Percentiles rank a stretch among this genome's conserved stretches.
These are phyloP conservation scores for Hypoxylon sp. DNA, from an alignment of 2,329 filamentous ascomycete genomes.

Conservation along the genomic window DNA sequence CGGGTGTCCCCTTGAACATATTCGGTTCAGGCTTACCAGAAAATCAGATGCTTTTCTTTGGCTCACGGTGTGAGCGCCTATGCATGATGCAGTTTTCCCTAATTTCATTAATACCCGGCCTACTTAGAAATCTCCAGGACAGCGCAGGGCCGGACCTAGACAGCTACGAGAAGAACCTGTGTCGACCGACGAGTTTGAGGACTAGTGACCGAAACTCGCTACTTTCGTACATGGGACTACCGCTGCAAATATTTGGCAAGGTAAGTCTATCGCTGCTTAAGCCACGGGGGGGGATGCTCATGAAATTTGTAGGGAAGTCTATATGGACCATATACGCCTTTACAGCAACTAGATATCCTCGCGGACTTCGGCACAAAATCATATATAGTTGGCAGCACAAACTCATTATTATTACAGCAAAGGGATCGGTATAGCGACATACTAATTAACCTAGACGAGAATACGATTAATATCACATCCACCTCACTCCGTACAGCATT, in stretches of 20 bases:
- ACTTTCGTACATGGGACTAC: constrained; percentile 91
- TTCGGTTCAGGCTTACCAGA: constrained; percentile 19
- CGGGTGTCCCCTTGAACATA: constrained; percentile 15
- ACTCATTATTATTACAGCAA: constrained; percentile 91
- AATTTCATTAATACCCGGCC: constrained; percentile 91
- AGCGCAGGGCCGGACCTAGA: constrained; percentile 94
- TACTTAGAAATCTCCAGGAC: constrained; percentile 91
- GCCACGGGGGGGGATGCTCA: constrained; percentile 13
- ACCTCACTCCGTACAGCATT: constrained; percentile 79
- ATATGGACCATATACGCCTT: constrained; percentile 94
- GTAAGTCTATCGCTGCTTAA: constrained; percentile 51
- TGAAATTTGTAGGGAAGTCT: constrained; percentile 73
- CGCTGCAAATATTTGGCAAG: constrained; percentile 94
- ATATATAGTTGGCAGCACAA: constrained; percentile 96
- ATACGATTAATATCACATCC: constrained; percentile 84
- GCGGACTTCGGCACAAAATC: constrained; percentile 95
- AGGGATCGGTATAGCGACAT: constrained; percentile 96
- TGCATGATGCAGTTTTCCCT: constrained; percentile 99
- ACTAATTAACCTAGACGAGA: constrained; percentile 93
- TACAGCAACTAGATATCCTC: constrained; percentile 93
- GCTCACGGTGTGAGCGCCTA: constrained; percentile 91
- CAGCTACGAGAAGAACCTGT: constrained; percentile 77
- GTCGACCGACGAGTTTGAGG: constrained; percentile 82
- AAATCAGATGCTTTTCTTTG: constrained; percentile 93
- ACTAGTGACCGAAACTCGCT: constrained; percentile 93